Base-by-base conservation (phyloP, 2,329 filamentous ascomycete genomes). In the Ophiostoma triangulosporum region DNA sequence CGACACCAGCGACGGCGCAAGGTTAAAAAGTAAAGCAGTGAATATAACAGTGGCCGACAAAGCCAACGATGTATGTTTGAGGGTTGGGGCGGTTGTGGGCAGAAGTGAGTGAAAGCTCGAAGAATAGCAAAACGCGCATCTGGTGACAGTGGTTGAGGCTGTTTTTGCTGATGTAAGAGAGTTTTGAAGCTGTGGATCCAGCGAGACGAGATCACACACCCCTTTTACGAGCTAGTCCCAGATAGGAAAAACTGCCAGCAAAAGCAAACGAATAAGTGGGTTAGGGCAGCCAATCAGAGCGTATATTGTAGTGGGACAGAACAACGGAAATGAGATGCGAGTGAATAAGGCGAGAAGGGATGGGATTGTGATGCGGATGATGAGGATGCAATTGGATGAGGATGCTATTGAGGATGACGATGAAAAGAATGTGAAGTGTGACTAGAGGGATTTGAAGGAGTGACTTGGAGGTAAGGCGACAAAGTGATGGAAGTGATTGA, bases 81-180 rank as follows among this genome's bases (percentile, higher is more conserved):
- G 20, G 35, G 20, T 33, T 11, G 14, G n/a, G 15, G n/a, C 12
- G 24, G n/a, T 32, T 35, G 35, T 14, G 50, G 14, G n/a, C n/a
- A 5, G 26, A 2, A 17, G 26, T 15, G 24, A n/a, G 38, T 45
- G 22, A 12, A 27, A 20, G 43, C 43, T 15, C 14, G n/a, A 46
- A 46, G 26, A 31, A 29, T 12, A 46, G 24, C 6, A 46, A 24
- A 29, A 46, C 24, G 29, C 43, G 43, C 43, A 46, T 46, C 26
- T 29, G 43, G 12, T 45, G 26, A 12, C 15, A 15, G 33, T 20
- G 15, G 9, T 11, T 40, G 24, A n/a, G 24, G 26, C 24, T 51
- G 51, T 52, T 55, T 56, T 56, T 56, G 51, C 52, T 48, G 46
- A 51, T 56, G 54, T 56, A 56, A 56, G 54, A 56, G 54, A 56